Percentiles rank a stretch among this genome's conserved stretches.
Evolutionary conservation across 768 basidiomycete genomes (phyloP).

Genomic region (Termitomyces sp.): DNA sequence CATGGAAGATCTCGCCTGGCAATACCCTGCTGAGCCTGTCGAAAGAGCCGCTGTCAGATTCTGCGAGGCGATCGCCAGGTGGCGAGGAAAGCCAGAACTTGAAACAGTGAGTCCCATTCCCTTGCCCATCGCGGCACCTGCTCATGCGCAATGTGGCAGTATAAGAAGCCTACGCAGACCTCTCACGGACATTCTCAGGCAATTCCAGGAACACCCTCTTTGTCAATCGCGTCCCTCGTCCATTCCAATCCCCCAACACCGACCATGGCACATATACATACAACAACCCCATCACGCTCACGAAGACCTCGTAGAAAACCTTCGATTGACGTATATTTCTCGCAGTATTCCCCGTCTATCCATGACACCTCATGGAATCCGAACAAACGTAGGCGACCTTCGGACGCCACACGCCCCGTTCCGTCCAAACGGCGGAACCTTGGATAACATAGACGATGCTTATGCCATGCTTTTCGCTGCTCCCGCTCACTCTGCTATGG

Average conservation of each 20-base stretch:
- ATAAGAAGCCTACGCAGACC: conserved; percentile 49
- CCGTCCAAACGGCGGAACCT: conserved; percentile 20
- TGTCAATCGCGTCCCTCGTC: conserved; percentile 66
- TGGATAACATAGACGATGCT: conserved; percentile 12
- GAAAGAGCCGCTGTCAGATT: conserved; percentile 77
- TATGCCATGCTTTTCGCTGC: conserved; percentile 1
- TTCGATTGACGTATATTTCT: conserved; percentile 48
- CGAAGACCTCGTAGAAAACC: conserved; percentile 31
- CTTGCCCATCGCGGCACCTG: conserved; percentile 21
- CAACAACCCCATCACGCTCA: conserved; percentile 11
- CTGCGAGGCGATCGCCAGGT: conserved; percentile 77
- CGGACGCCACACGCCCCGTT: conserved; percentile 19
- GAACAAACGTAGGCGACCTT: conserved; percentile 25
- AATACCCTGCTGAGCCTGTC: conserved; percentile 79
- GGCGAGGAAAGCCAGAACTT: conserved; percentile 84
- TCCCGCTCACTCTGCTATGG: neutral
- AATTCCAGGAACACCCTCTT: conserved; percentile 35
- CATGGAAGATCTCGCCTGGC: conserved; percentile 76
- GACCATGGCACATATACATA: conserved; percentile 30
- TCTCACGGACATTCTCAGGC: conserved; percentile 22
- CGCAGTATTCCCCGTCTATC: conserved; percentile 24
- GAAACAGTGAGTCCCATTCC: conserved; percentile 54
- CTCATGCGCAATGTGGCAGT: conserved; percentile 38
- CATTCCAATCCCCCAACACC: conserved; percentile 72
- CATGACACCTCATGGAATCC: conserved; percentile 21